These are phyloP conservation scores for Graphium sp. DNA, from an alignment of 2,329 filamentous ascomycete species.

Conservation along the genomic window DNA sequence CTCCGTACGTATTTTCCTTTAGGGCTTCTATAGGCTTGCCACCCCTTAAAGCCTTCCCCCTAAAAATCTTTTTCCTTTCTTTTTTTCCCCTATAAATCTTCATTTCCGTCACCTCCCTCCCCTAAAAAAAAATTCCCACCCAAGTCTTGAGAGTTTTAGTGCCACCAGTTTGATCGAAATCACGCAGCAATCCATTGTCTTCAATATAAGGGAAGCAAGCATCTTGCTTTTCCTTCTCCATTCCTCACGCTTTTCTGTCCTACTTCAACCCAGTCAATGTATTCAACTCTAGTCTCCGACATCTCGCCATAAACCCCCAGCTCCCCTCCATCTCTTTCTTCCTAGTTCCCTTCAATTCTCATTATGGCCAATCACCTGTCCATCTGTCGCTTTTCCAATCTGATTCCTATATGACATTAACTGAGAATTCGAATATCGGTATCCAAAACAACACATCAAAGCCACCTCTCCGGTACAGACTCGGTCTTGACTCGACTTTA, in stretches of 20 bases:
- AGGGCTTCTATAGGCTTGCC: neutral
- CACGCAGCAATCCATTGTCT: neutral
- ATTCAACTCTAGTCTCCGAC: neutral
- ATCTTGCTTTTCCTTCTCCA: neutral
- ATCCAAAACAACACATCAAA: too few relatives aligned
- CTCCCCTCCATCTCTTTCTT: neutral
- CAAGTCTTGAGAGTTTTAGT: neutral
- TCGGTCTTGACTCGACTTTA: too few relatives aligned
- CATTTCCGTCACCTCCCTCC: neutral
- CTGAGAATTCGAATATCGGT: too few relatives aligned
- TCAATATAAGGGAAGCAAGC: neutral
- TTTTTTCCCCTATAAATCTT: neutral
- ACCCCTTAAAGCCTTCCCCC: conserved; percentile 1
- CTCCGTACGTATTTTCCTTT: neutral
- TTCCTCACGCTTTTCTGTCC: neutral
- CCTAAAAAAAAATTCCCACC: neutral
- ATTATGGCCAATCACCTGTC: too few relatives aligned
- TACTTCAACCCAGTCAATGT: neutral
- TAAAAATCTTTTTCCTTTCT: neutral
- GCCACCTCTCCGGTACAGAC: too few relatives aligned
- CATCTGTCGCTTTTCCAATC: too few relatives aligned
- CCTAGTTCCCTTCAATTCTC: too few relatives aligned
- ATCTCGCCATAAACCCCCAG: neutral
- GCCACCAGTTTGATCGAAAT: too few relatives aligned
- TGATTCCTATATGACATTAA: too few relatives aligned